Conservation (phyloP, 371 early-diverging fungal species). For the Mortierella sp. region DNA sequence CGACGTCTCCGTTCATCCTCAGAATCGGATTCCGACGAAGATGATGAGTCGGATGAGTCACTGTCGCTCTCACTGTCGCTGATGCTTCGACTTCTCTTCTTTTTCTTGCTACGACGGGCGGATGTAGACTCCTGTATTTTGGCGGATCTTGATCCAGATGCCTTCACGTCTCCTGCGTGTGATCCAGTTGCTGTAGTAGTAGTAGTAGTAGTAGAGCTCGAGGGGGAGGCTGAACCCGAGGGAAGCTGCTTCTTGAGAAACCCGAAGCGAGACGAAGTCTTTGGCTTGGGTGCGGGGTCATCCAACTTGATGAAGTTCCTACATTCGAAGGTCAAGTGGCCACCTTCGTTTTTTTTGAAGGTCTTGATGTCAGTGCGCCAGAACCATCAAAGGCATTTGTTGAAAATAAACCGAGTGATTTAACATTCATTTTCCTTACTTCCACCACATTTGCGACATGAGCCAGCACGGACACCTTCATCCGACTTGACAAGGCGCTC, state of each 20-base stretch:
- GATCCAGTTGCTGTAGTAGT: too few relatives aligned
- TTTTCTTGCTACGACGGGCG: conserved; percentile 12
- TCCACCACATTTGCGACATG: conserved; percentile 52
- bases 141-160: neutral
- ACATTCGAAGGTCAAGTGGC: conserved; percentile 53
- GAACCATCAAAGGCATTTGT: neutral
- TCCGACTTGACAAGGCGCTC: conserved; percentile 51
- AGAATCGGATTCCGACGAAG: conserved; percentile 29
- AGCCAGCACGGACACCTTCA: conserved; percentile 43
- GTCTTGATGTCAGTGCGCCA: too few relatives aligned
- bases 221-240: conserved; percentile 1
- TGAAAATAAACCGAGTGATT: too few relatives aligned
- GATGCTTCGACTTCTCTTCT: conserved; percentile 9
- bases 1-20: conserved; percentile 26
- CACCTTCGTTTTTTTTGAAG: too few relatives aligned
- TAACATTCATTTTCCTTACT: conserved; percentile 9
- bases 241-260: conserved; percentile 31
- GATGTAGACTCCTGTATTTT: conserved; percentile 5
- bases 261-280: conserved; percentile 32
- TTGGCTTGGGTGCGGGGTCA: conserved; percentile 31
- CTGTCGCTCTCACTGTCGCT: conserved; percentile 4
- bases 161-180: neutral
- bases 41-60: conserved; percentile 3
- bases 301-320: conserved; percentile 49
- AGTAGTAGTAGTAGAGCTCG: conserved; percentile 1